phyloP scores from a whole-genome alignment of 495 filamentous ascomycete genomes.

The Pseudotulostoma volvatum region DNA sequence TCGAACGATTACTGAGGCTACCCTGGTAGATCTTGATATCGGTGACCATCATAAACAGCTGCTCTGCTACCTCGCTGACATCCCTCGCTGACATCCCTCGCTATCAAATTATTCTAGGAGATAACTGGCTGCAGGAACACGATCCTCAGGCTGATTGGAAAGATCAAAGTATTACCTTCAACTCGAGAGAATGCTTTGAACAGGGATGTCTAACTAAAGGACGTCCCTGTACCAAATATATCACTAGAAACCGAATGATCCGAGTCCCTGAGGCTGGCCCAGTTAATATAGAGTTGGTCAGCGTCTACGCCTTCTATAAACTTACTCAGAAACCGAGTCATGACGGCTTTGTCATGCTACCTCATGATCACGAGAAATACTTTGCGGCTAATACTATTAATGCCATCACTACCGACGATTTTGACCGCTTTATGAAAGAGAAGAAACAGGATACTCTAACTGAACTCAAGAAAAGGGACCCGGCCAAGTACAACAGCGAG shows the following conservation, averaged over 20 bases:
- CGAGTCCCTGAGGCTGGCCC: too few species aligned
- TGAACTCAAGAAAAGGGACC: neutral
- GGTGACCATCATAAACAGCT: neutral
- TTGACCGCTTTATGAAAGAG: neutral
- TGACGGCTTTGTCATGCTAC: neutral
- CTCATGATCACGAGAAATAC: neutral
- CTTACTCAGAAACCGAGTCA: neutral
- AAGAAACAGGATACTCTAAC: neutral
- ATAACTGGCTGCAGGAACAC: neutral
- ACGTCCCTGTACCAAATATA: neutral
- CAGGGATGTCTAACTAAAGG: neutral
- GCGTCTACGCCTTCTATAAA: neutral
- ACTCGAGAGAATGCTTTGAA: neutral
- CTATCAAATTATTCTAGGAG: neutral
- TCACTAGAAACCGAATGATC: neutral
- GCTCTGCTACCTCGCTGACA: neutral
- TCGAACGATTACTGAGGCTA: neutral
- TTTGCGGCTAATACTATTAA: neutral
- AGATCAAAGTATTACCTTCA: neutral
- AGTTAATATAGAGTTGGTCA: neutral
- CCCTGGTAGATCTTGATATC: neutral
- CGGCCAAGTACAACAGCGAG: conserved; percentile 6
- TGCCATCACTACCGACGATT: neutral
- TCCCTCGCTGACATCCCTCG: neutral
- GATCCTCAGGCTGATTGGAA: neutral